These are phyloP conservation scores for Coniochaeta hoffmannii DNA, from an alignment of 2,329 filamentous ascomycete species.

Conservation along the genomic window DNA sequence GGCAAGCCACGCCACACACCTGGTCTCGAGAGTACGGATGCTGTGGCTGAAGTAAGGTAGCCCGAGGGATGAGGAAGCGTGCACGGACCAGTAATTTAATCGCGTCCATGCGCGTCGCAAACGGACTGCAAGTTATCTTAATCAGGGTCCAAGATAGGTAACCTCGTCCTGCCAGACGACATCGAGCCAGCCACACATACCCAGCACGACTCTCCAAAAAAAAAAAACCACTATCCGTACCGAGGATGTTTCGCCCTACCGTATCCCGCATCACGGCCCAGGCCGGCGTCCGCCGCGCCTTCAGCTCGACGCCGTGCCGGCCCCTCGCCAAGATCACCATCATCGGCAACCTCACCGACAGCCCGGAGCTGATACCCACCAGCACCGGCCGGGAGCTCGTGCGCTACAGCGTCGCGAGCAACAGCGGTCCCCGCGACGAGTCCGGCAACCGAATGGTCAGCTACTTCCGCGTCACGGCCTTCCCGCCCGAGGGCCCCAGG, in stretches of 20 bases:
- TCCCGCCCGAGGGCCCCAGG: constrained; percentile 57
- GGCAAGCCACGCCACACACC: not conserved
- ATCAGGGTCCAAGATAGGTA: not conserved
- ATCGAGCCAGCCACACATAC: not conserved
- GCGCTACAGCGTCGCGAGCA: constrained; percentile 69
- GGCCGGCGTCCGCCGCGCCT: constrained; percentile 48
- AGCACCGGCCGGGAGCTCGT: constrained; percentile 67
- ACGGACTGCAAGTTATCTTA: not conserved
- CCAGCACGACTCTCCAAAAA: not conserved
- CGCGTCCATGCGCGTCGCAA: not conserved
- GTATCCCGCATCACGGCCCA: constrained; percentile 33
- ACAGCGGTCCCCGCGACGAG: constrained; percentile 51
- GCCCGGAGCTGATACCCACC: constrained; percentile 68
- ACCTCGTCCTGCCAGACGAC: not conserved
- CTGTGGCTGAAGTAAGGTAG: not conserved
- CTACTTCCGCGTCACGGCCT: constrained; percentile 78
- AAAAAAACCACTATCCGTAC: not conserved
- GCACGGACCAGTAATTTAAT: not conserved
- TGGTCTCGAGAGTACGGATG: not conserved
- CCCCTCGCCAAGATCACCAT: constrained; percentile 74
- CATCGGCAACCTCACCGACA: constrained; percentile 74
- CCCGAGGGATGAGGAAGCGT: not conserved
- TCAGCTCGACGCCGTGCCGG: constrained; percentile 63
- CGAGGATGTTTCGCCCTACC: constrained; percentile 34
- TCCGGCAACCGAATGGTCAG: constrained; percentile 59